Percentiles rank a stretch among this genome's conserved stretches.
These are phyloP conservation scores for Suaeda aralocaspica DNA, from an alignment of 148 eudicot genomes.

Conservation along the genomic window DNA sequence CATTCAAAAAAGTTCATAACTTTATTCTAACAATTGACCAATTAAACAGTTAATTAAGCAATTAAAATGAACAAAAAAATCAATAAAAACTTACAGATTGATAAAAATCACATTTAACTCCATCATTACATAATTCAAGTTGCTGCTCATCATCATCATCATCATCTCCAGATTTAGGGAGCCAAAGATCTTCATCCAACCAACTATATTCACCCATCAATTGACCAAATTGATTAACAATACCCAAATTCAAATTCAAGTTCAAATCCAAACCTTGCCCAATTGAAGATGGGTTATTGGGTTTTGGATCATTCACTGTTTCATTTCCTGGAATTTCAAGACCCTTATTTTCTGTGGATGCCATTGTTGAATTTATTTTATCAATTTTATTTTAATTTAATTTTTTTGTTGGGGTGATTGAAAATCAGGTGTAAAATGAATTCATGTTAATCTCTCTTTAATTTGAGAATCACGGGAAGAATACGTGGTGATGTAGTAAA, in stretches of 20 bases:
- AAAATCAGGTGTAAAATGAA: constrained; percentile 11
- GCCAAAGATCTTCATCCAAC: constrained; percentile 37
- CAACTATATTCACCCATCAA: constrained; percentile 37
- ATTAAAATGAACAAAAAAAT: not conserved
- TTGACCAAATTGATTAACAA: constrained; percentile 36
- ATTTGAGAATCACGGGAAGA: not conserved
- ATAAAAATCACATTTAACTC: not conserved
- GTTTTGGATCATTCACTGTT: not conserved
- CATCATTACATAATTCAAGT: not conserved
- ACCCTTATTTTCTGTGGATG: constrained; percentile 10
- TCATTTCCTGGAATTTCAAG: constrained; percentile 4
- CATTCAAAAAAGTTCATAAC: not conserved
- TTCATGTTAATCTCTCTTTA: not conserved
- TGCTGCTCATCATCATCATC: no score
- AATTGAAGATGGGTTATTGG: not conserved
- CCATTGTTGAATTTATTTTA: no score
- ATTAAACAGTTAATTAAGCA: not conserved
- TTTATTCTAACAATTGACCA: not conserved
- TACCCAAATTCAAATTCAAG: constrained; percentile 14
- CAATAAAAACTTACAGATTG: constrained; percentile 21
- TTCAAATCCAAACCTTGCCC: constrained; percentile 16
- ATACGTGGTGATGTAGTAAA: not conserved
- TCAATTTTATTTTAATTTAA: no score
- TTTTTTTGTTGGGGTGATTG: not conserved
- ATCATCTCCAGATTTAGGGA: constrained; percentile 15